Base-by-base conservation (phyloP, 1,284 basidiomycete species). In the Cutaneotrichosporon mucoides region DNA sequence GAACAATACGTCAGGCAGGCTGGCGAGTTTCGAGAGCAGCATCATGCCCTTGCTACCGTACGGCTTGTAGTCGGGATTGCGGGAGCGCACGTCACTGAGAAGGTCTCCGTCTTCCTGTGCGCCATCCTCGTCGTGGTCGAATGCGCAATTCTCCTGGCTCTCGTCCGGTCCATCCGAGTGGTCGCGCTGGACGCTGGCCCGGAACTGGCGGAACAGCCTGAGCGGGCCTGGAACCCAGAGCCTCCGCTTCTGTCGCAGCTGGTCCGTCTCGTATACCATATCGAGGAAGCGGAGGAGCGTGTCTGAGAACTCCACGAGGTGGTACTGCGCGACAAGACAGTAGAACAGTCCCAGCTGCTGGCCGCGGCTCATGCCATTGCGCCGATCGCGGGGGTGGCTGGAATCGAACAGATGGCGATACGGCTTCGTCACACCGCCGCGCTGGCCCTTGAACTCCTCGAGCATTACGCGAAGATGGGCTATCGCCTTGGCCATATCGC, bases 321-420 rank as follows among this genome's bases (percentile, higher is more conserved):
- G 83, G 67, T 86, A 87, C 66, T 90, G 88, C 69, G 89, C 91
- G 24, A 89, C 82, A 81, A 81, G 90, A 81, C 47, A 85, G 82
- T 65, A 86, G 83, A 78, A 82, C 16, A 81, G 68, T 1, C 79
- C 80, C 16, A 80, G 71, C 57, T 79, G 76, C 36, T 74, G 74
- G 6, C 66, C 63, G 4, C 45, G n/a, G 37, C 53, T 46, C 15
- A 57, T 16, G 38, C 24, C 24, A 24, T 24, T 24, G 24, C 40
- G n/a, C 2, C 33, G 15, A 3, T 60, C 59, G 42, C 48, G 49
- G 1, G 33, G 41, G 56, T 76, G 68, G 33, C 61, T 61, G 0
- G 82, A 76, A 53, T 87, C 84, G 59, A 90, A 86, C 0, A 84
- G 79, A 16, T 81, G 75, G 9, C 82, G 81, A 68, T 89, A 92